Base-by-base conservation (phyloP, 1,284 basidiomycete species). In the Austroboletus novae-zelandiae region DNA sequence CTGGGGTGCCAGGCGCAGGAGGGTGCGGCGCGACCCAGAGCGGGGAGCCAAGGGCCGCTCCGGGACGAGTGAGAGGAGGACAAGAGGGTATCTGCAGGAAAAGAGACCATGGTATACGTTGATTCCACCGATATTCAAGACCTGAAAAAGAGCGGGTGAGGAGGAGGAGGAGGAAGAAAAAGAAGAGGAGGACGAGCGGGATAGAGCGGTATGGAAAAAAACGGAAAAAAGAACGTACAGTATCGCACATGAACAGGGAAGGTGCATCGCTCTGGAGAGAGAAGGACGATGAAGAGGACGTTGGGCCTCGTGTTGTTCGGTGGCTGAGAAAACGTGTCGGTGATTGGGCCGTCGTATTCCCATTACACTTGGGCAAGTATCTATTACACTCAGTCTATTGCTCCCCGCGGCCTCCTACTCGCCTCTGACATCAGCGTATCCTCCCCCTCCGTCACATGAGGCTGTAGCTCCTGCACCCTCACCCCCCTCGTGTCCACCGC, bases 401-500 rank as follows among this genome's bases (percentile, higher is more conserved):
- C 47, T 18, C 37, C 8, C 30, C 40, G 45, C 42, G 42, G 29
- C 31, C 23, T 47, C 27, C n/a, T 48, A 23, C 17, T 58, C 40
- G 55, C 69, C 37, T 60, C 61, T 23, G 67, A 53, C 52, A 65
- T 67, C 47, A 81, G 58, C 37, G 80, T 81, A 58, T 75, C 74
- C 55, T 83, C 80, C 0, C 78, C 81, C 15, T 73, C 74, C 14
- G 61, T 61, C 3, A 72, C 71, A 69, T 84, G 77, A 34, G 86
- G 86, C 71, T 85, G 72, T 40, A 89, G 64, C 51, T 88, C 83
- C 18, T 81, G 75, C 61, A 72, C 67, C 45, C 64, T 69, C 4
- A 85, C 73, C 0, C 82, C 84, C 23, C 86, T 68, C 57, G 75
- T 67, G 54, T 74, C 72, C 51, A 82, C 46, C 15, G 83, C 85